Percentiles rank a stretch among this genome's conserved stretches.
These are phyloP conservation scores for Scheffersomyces segobiensis DNA, from an alignment of 1,139 yeast species.

Conservation along the genomic window DNA sequence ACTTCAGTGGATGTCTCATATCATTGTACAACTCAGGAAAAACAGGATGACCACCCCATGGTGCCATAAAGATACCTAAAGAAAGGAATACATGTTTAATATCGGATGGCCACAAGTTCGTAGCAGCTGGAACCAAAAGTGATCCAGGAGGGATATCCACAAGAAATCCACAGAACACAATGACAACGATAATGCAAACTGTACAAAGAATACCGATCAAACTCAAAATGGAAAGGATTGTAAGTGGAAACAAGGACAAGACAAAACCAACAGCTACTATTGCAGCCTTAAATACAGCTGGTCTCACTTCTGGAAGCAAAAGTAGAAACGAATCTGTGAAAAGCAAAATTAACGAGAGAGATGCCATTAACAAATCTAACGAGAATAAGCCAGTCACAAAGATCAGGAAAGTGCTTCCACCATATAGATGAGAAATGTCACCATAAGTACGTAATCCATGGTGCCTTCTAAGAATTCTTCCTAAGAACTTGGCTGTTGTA, in stretches of 20 bases:
- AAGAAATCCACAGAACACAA: conserved; percentile 63
- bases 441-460: conserved; percentile 40
- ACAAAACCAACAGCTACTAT: conserved; percentile 53
- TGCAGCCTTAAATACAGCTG: conserved; percentile 48
- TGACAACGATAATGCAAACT: conserved; percentile 56
- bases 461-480: conserved; percentile 29
- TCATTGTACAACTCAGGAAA: conserved; percentile 79
- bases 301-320: conserved; percentile 54
- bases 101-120: conserved; percentile 54
- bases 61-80: conserved; percentile 78
- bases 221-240: conserved; percentile 69
- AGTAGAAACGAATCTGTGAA: conserved; percentile 84
- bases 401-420: conserved; percentile 49
- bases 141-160: conserved; percentile 66
- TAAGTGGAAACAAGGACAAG: conserved; percentile 73
- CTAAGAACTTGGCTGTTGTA: conserved; percentile 62
- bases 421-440: conserved; percentile 46
- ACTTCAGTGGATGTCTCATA: conserved; percentile 72
- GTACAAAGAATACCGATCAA: conserved; percentile 77
- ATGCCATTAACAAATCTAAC: conserved; percentile 75
- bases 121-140: conserved; percentile 51
- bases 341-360: conserved; percentile 71
- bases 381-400: conserved; percentile 72
- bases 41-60: conserved; percentile 91
- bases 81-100: conserved; percentile 54